phyloP scores from a whole-genome alignment of 768 basidiomycete species.

The Tylopilus intermedius region DNA sequence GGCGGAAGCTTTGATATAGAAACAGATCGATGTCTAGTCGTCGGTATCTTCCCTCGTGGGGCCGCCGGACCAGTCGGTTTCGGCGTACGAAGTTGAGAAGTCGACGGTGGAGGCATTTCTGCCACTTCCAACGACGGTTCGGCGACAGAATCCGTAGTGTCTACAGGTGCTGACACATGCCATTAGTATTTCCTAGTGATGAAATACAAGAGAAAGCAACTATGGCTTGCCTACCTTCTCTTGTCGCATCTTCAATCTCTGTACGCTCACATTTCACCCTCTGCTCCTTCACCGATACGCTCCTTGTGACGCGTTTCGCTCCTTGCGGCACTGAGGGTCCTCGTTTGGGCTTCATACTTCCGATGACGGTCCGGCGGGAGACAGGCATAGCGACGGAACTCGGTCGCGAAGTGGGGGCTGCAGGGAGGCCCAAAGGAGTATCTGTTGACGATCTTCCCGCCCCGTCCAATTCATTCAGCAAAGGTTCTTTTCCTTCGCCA shows the following conservation, averaged over 20 bases:
- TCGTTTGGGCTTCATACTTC: conserved; percentile 17
- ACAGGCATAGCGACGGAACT: not conserved
- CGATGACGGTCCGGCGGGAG: conserved; percentile 1
- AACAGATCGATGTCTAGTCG: not conserved
- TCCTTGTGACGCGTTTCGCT: conserved; percentile 26
- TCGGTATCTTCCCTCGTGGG: conserved; percentile 6
- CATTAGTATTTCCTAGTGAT: conserved; percentile 1
- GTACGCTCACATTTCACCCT: conserved; percentile 1
- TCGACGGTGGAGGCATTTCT: conserved; percentile 3
- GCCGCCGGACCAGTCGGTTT: conserved; percentile 1
- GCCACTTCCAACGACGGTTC: not conserved
- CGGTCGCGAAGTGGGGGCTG: not conserved
- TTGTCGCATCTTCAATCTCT: not conserved
- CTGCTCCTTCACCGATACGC: conserved; percentile 25
- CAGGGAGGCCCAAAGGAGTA: not conserved
- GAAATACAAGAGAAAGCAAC: not conserved
- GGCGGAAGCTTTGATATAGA: conserved; percentile 12
- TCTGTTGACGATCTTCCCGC: not conserved
- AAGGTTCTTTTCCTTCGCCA: not conserved
- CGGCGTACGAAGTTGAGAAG: conserved; percentile 7
- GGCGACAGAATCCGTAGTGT: not conserved
- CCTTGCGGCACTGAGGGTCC: conserved; percentile 8
- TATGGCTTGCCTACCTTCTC: conserved; percentile 2
- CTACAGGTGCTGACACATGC: not conserved
- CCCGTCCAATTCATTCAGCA: not conserved